These are phyloP conservation scores for Cyberlindnera amylophila DNA, from an alignment of 805 yeast genomes.

Conservation along the genomic window DNA sequence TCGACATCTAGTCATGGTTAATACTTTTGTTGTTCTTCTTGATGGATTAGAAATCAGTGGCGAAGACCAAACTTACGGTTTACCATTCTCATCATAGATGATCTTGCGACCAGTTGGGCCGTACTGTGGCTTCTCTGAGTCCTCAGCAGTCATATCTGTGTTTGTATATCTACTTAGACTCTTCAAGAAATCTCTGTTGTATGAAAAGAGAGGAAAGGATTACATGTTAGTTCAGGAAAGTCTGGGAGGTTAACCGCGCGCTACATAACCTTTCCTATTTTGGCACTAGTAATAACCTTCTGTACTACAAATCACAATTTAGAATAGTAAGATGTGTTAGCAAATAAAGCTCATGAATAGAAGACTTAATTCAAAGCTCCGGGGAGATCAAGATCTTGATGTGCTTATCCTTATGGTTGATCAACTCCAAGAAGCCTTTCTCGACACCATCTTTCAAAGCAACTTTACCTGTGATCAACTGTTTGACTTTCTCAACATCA, in stretches of 20 bases:
- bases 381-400: constrained; percentile 54
- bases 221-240: too few species aligned
- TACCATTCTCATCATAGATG: constrained; percentile 82
- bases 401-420: constrained; percentile 49
- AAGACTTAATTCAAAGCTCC: too few species aligned
- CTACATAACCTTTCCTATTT: too few species aligned
- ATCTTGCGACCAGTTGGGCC: constrained; percentile 67
- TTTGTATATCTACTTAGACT: too few species aligned
- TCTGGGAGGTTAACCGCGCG: too few species aligned
- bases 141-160: constrained; percentile 4
- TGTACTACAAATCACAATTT: too few species aligned
- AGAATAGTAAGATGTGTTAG: too few species aligned
- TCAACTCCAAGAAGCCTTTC: constrained; percentile 49
- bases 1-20: constrained; percentile 49
- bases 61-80: constrained; percentile 63
- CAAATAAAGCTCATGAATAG: too few species aligned
- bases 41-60: neutral
- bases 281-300: too few species aligned
- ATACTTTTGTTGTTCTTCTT: neutral
- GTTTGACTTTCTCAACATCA: constrained; percentile 38
- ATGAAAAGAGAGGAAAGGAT: too few species aligned
- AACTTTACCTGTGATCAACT: constrained; percentile 52
- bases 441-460: constrained; percentile 47
- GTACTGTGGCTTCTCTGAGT: constrained; percentile 34
- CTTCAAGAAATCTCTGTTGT: too few species aligned